These are phyloP conservation scores for Rhexocercosporidium sp. DNA, from an alignment of 2,329 filamentous ascomycete genomes.

Conservation along the genomic window DNA sequence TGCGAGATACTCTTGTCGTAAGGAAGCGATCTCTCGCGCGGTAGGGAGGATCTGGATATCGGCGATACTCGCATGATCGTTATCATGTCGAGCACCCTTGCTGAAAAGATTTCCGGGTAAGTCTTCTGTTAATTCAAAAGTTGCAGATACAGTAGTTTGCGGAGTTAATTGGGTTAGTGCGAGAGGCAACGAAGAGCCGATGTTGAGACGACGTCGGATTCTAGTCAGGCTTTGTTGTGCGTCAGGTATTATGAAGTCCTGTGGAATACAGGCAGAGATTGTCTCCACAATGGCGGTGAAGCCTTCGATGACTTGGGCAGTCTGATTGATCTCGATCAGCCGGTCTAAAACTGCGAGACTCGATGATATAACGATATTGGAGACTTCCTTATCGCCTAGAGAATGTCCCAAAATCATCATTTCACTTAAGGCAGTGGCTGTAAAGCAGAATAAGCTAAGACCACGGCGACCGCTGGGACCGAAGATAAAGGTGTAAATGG, in stretches of 20 bases:
- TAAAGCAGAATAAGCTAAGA: constrained; percentile 43
- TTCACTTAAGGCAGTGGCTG: constrained; percentile 34
- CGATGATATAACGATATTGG: constrained; percentile 33
- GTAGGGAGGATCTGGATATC: constrained; percentile 57
- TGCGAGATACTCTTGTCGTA: constrained; percentile 52
- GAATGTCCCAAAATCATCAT: constrained; percentile 29
- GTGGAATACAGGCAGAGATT: constrained; percentile 33
- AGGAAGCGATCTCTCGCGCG: constrained; percentile 50
- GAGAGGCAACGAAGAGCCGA: constrained; percentile 35
- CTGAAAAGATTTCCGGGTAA: constrained; percentile 43
- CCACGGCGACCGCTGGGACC: constrained; percentile 47
- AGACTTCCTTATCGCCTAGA: constrained; percentile 24
- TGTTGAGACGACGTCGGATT: constrained; percentile 36
- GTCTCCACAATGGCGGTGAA: constrained; percentile 37
- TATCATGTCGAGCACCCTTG: constrained; percentile 51
- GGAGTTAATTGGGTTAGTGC: constrained; percentile 22
- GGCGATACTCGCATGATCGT: constrained; percentile 53
- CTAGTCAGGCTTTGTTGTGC: constrained; percentile 33
- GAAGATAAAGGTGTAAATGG: constrained; percentile 51
- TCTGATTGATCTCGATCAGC: constrained; percentile 46
- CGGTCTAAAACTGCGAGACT: constrained; percentile 37
- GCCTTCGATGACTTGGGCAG: constrained; percentile 40
- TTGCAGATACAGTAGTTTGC: constrained; percentile 26
- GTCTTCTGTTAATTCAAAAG: constrained; percentile 36
- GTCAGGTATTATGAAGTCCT: constrained; percentile 28